Evolutionary conservation across 2,329 filamentous ascomycete species (phyloP).

Genomic region (Monilinia polystroma): DNA sequence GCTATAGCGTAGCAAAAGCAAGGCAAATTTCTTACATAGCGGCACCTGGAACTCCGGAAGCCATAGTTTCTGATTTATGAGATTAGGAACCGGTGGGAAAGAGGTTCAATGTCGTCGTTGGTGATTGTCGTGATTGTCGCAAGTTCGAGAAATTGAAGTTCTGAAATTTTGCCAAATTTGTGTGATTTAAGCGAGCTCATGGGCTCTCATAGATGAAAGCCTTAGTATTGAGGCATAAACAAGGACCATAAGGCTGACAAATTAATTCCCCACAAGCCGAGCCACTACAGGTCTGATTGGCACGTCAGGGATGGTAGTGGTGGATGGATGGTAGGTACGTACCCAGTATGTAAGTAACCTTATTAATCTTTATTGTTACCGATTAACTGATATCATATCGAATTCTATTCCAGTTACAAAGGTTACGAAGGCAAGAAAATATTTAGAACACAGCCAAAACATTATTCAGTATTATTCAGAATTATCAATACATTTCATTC

Average conservation of each 20-base stretch:
- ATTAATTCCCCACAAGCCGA: neutral
- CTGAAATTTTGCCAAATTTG: conserved; percentile 20
- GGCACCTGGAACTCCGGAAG: conserved; percentile 42
- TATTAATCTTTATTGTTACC: neutral
- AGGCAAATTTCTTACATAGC: conserved; percentile 40
- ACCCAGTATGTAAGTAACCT: no score
- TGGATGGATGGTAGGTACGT: neutral
- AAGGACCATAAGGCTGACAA: neutral
- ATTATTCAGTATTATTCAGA: neutral
- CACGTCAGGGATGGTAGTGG: neutral
- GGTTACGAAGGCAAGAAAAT: neutral
- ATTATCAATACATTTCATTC: neutral
- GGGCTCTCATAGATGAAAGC: neutral
- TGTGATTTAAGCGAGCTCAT: conserved; percentile 20
- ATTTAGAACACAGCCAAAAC: neutral
- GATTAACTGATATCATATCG: conserved; percentile 7
- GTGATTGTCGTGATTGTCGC: conserved; percentile 26
- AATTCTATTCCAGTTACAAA: neutral
- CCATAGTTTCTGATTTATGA: conserved; percentile 41
- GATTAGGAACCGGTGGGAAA: conserved; percentile 35
- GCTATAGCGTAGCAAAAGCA: conserved; percentile 7
- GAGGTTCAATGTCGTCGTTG: conserved; percentile 36
- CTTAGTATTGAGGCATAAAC: neutral
- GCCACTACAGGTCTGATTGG: neutral
- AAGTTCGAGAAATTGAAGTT: conserved; percentile 13